Evolutionary conservation across 139 green algal species (phyloP), one percentile per base, ranked within the genome.

Genomic region (Mesotaenium endlicherianum): DNA sequence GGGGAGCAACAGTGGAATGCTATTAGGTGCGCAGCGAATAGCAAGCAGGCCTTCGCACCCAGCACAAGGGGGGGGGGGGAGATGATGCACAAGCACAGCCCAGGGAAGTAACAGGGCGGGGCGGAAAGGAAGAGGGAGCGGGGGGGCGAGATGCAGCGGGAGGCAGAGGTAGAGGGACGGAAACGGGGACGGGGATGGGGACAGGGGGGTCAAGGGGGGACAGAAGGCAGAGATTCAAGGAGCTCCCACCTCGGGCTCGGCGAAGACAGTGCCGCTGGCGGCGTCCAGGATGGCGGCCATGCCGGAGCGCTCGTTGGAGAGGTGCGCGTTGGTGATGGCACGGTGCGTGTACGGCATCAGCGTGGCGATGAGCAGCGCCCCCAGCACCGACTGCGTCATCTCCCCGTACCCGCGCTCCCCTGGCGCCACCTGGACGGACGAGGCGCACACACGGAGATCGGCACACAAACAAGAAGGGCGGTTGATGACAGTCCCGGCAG

Each of bases 331-430:
- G 1, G 86, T 43, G 5, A 92, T 79, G 14, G 79, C 74, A 14
- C 82, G 75, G 8, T 90, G 79, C 3, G 80, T 60, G 34, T 59
- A 86, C 42, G 91, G 92, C 17, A 86, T 68, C 69, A 94, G 80
- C 11, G 91, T 92, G 17, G 88, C 80, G n/a, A 94, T 30, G 43
- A 88, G 68, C 70, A 95, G 64, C 14, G 90, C 86, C 31, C 91
- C 85, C 11, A 95, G 83, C 1, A 83, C 83, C 55, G 88, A 83
- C 38, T 85, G 44, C 3, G 75, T 77, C 39, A 91, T 90, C 53
- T 94, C 92, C 40, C 80, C 80, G 75, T 86, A 89, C 80, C 89
- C 90, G 70, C 87, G 69, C 36, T 92, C 89, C 1, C 59, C 83
- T 40, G 90, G 85, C 40, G 85, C 45, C 2, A 36, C 72, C 31